Conservation (phyloP, 2,329 filamentous ascomycete species). For the Leptographium radiaticola region DNA sequence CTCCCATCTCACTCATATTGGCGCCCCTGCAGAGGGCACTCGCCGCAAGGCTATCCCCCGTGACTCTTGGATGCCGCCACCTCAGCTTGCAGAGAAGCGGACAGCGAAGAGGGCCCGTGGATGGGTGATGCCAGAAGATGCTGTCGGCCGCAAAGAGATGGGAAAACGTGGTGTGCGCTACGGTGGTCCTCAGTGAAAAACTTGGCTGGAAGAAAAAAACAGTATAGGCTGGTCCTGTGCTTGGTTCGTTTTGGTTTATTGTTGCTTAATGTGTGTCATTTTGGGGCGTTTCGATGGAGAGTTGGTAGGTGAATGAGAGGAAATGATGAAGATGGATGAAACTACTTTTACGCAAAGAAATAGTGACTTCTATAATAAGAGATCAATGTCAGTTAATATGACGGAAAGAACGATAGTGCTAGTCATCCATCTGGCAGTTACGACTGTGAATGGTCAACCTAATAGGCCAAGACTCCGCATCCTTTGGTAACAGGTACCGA, state of each 20-base stretch:
- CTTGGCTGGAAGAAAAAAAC: background rate
- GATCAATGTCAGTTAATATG: background rate
- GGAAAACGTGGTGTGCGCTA: conserved; percentile 53
- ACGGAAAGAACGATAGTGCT: background rate
- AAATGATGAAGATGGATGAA: background rate
- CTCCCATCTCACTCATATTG: conserved; percentile 49
- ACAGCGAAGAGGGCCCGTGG: conserved; percentile 61
- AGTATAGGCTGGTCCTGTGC: background rate
- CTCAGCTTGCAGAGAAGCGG: conserved; percentile 60
- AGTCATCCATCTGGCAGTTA: background rate
- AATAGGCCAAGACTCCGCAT: no score
- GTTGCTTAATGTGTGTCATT: background rate
- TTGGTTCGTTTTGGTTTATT: background rate
- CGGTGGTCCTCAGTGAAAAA: conserved; percentile 16
- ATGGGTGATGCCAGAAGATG: conserved; percentile 66
- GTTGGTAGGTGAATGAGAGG: background rate
- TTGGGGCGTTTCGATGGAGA: background rate
- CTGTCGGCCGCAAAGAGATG: conserved; percentile 57
- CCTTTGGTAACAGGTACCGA: no score
- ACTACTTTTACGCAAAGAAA: background rate
- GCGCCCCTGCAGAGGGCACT: conserved; percentile 60
- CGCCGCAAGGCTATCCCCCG: conserved; percentile 55
- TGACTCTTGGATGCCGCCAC: conserved; percentile 64
- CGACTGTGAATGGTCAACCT: no score
- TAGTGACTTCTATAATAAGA: background rate